Conservation (phyloP, 257 asterid species). For the Oldenlandia corymbosa region DNA sequence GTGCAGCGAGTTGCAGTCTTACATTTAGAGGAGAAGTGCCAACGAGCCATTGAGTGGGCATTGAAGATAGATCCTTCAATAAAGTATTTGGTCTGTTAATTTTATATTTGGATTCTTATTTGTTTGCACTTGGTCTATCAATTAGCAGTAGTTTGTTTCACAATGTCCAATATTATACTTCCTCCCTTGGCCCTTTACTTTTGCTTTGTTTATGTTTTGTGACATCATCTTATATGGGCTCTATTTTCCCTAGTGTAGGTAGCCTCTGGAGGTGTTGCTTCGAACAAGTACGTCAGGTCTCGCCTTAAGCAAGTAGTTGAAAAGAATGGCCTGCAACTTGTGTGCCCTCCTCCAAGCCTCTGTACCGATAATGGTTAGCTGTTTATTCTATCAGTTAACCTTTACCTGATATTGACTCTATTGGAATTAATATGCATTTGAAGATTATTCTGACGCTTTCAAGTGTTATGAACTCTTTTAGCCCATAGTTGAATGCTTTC, state of each 20-base stretch:
- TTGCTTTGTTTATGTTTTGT: neutral
- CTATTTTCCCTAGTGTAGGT: conserved; percentile 45
- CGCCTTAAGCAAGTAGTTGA: conserved; percentile 57
- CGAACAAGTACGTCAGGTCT: conserved; percentile 70
- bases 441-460: neutral
- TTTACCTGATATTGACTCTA: neutral
- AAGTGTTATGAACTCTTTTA: neutral
- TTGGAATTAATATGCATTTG: neutral
- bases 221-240: neutral
- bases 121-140: conserved; percentile 55
- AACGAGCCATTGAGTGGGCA: conserved; percentile 88
- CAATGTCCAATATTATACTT: neutral
- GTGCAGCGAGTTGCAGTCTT: conserved; percentile 83
- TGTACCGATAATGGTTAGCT: conserved; percentile 87
- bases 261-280: conserved; percentile 98
- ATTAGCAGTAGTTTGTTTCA: neutral
- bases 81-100: conserved; percentile 69
- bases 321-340: conserved; percentile 61
- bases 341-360: conserved; percentile 96
- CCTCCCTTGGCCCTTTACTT: neutral
- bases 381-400: neutral
- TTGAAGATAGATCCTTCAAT: conserved; percentile 74
- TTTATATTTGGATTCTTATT: too few species aligned
- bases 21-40: conserved; percentile 88
- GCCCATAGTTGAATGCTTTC: too few species aligned